Evolutionary conservation across 257 asterid species (phyloP).

Genomic region (Nicotiana otophora): DNA sequence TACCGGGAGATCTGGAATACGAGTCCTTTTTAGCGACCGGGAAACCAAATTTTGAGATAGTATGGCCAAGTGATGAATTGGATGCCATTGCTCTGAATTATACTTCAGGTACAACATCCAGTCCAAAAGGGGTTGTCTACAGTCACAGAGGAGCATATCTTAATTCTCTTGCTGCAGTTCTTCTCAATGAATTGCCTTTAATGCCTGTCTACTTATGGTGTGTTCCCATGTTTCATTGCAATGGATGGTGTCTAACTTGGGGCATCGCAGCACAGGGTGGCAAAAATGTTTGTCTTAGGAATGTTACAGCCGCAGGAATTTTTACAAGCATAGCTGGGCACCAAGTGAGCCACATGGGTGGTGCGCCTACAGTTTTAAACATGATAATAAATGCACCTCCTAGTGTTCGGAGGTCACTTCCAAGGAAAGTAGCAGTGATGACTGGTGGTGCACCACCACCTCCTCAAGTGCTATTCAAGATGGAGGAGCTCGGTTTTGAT

Average conservation of each 20-base stretch:
- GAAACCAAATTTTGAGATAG: background rate
- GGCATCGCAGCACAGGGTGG: slow-evolving; percentile 4
- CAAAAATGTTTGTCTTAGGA: slow-evolving; percentile 3
- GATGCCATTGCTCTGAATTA: slow-evolving; percentile 10
- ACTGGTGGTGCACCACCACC: slow-evolving; percentile 17
- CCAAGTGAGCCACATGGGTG: slow-evolving; percentile 10
- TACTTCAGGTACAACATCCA: slow-evolving; percentile 14
- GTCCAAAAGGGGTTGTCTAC: slow-evolving; percentile 9
- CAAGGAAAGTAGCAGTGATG: background rate
- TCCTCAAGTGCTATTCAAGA: background rate
- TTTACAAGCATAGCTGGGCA: background rate
- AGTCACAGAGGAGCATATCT: slow-evolving; percentile 9
- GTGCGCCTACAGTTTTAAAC: slow-evolving; percentile 15
- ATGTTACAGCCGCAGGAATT: background rate
- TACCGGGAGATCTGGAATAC: background rate
- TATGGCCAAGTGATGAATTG: slow-evolving; percentile 10
- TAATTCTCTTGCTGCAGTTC: background rate
- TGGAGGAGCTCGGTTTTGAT: slow-evolving; percentile 7
- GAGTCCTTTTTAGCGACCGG: background rate
- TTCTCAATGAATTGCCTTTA: slow-evolving; percentile 3
- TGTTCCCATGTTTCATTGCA: slow-evolving; percentile 5
- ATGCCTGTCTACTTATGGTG: slow-evolving; percentile 10
- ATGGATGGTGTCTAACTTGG: slow-evolving; percentile 9
- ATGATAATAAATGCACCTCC: slow-evolving; percentile 4
- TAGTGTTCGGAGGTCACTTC: background rate